phyloP scores from a whole-genome alignment of 192 early-diverging fungal genomes.

The Irineochytrium annulatum region DNA sequence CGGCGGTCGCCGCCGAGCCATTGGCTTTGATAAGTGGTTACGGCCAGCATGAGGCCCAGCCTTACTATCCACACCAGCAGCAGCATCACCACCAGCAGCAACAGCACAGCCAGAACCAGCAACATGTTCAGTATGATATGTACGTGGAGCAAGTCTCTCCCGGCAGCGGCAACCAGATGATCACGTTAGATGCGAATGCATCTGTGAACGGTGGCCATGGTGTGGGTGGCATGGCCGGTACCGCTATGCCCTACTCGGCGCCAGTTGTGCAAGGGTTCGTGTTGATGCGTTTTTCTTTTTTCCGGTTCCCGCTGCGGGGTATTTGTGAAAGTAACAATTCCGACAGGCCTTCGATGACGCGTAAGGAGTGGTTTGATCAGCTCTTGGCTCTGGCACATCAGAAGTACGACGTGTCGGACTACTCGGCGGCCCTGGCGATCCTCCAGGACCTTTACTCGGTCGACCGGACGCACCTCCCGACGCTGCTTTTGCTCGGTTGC shows the following conservation, averaged over 20 bases:
- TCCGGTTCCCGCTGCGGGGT: too few species aligned
- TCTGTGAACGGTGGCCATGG: not conserved
- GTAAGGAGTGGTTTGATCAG: not conserved
- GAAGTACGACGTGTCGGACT: conserved; percentile 40
- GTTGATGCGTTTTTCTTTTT: too few species aligned
- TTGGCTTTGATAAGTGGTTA: too few species aligned
- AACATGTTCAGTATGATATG: not conserved
- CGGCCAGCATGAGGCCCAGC: too few species aligned
- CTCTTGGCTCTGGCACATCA: conserved; percentile 28
- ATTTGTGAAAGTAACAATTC: too few species aligned
- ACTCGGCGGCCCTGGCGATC: conserved; percentile 28
- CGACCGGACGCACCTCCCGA: conserved; percentile 65
- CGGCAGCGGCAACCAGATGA: not conserved
- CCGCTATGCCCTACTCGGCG: not conserved
- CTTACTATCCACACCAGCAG: not conserved
- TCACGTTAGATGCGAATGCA: not conserved
- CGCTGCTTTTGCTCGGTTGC: conserved; percentile 80
- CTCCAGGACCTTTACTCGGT: conserved; percentile 27
- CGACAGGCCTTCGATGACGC: too few species aligned
- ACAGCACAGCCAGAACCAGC: not conserved
- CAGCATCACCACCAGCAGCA: not conserved
- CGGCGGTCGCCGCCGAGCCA: too few species aligned
- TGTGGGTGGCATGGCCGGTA: not conserved
- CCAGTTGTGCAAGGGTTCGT: not conserved
- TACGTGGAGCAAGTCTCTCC: not conserved